Conservation (phyloP, 2,329 filamentous ascomycete species). For the Simplicillium sp. region DNA sequence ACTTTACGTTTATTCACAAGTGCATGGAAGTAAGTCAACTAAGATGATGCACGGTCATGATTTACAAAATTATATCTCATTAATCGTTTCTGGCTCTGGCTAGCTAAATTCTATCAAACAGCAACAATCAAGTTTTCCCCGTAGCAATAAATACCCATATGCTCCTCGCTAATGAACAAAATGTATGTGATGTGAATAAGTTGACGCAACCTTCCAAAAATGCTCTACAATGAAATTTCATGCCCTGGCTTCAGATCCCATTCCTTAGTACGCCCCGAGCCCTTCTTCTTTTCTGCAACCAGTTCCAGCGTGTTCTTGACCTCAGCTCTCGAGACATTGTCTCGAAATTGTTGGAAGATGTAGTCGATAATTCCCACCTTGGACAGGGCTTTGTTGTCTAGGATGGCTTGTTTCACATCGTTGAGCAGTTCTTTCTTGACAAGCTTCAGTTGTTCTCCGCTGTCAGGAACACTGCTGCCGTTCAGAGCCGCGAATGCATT, state of each 20-base stretch:
- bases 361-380: slow-evolving; percentile 31
- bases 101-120: no score
- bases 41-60: no score
- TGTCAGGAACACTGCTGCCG: slow-evolving; percentile 6
- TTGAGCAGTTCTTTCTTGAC: slow-evolving; percentile 29
- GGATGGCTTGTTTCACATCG: slow-evolving; percentile 30
- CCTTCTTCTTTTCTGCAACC: slow-evolving; percentile 28
- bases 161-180: background rate
- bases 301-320: slow-evolving; percentile 31
- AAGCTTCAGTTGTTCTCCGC: slow-evolving; percentile 16
- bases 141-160: background rate
- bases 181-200: background rate
- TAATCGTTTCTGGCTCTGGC: no score
- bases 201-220: background rate
- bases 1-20: no score
- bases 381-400: slow-evolving; percentile 27
- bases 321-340: slow-evolving; percentile 25
- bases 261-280: slow-evolving; percentile 23
- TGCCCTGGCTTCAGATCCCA: slow-evolving; percentile 30
- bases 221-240: slow-evolving; percentile 19
- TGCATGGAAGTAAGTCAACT: no score
- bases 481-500: slow-evolving; percentile 27
- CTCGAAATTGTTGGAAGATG: slow-evolving; percentile 27
- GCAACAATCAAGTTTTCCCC: background rate
- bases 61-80: no score